A percentile compares a stretch with the other conserved stretches of the same genome.
Evolutionary conservation across 257 asterid genomes (phyloP).

Genomic region (Coffea canephora): DNA sequence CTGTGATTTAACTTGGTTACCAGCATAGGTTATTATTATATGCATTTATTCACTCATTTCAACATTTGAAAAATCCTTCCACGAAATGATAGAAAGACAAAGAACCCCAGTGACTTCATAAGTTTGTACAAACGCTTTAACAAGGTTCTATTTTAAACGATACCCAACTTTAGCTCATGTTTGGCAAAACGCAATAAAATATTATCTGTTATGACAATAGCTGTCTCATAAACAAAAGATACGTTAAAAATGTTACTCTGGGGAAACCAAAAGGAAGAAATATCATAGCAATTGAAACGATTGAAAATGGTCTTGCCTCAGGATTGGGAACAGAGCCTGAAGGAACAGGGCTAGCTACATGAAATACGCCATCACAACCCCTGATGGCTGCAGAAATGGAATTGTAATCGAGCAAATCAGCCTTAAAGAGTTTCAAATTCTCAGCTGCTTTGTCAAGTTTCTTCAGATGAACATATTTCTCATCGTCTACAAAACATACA

Average conservation of each 20-base stretch:
- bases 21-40: too few relatives aligned
- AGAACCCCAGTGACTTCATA: too few relatives aligned
- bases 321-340: slow-evolving; percentile 58
- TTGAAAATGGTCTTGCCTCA: slow-evolving; percentile 39
- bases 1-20: too few relatives aligned
- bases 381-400: slow-evolving; percentile 57
- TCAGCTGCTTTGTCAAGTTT: slow-evolving; percentile 51
- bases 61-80: too few relatives aligned
- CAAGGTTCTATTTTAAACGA: not conserved
- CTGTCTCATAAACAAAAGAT: not conserved
- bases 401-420: slow-evolving; percentile 65
- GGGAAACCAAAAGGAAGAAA: not conserved
- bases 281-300: not conserved
- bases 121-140: too few relatives aligned
- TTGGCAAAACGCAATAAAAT: not conserved
- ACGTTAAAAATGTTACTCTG: not conserved
- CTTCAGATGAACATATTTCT: slow-evolving; percentile 54
- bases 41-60: too few relatives aligned
- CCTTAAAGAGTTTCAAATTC: slow-evolving; percentile 57
- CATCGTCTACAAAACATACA: slow-evolving; percentile 39
- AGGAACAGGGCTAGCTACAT: slow-evolving; percentile 81
- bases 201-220: not conserved
- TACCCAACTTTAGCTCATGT: not conserved
- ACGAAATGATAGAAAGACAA: not conserved
- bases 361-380: slow-evolving; percentile 84